Evolutionary conservation across 371 early-diverging fungal species (phyloP).

Genomic region (Massospora cicadina): DNA sequence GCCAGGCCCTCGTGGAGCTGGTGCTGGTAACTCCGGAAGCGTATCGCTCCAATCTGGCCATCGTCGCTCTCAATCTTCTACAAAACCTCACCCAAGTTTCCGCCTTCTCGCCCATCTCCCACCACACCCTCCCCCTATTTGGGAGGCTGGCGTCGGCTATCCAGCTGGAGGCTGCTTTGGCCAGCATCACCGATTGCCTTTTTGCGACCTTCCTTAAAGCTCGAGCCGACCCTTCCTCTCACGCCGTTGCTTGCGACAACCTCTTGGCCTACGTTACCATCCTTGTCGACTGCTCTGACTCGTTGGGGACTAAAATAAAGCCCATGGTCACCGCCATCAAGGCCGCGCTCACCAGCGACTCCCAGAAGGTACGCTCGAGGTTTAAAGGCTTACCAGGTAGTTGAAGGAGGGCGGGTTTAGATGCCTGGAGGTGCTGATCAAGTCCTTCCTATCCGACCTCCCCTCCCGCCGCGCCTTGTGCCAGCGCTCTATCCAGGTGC

Average conservation of each 20-base stretch:
- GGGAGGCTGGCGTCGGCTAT: not conserved
- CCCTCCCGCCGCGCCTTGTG: not conserved
- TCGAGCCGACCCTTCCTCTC: not conserved
- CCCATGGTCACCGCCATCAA: not conserved
- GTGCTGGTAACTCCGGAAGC: not conserved
- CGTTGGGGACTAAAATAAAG: not conserved
- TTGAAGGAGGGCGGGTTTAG: not conserved
- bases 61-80: not conserved
- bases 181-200: not conserved
- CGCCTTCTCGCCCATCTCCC: not conserved
- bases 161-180: not conserved
- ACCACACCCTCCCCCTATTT: not conserved
- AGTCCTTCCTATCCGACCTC: not conserved
- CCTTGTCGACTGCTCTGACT: not conserved
- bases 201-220: not conserved
- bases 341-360: not conserved
- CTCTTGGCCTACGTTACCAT: not conserved
- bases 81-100: not conserved
- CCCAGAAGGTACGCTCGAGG: no score
- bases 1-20: not conserved
- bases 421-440: not conserved
- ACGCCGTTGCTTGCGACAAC: not conserved
- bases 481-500: not conserved
- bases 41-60: not conserved
- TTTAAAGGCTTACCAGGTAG: no score